Conservation (phyloP, 805 yeast genomes). For the Lachancea mirantina region DNA sequence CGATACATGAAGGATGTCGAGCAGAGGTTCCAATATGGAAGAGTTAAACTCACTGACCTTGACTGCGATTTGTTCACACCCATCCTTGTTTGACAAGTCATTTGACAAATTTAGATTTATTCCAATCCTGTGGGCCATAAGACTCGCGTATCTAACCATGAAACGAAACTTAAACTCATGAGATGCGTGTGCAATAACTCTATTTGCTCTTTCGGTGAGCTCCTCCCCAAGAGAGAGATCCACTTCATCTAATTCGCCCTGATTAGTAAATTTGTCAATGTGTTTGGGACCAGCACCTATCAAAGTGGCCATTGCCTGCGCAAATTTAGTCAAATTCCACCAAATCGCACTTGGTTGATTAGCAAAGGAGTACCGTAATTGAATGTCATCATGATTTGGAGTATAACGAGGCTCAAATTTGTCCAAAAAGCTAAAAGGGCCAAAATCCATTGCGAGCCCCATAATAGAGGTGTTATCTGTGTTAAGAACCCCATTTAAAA, state of each 20-base stretch:
- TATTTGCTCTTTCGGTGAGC: conserved; percentile 54
- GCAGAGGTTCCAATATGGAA: conserved; percentile 47
- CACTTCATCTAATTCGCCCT: conserved; percentile 34
- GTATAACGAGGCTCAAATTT: conserved; percentile 73
- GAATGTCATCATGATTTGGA: conserved; percentile 82
- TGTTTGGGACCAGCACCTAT: conserved; percentile 62
- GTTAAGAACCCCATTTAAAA: conserved; percentile 87
- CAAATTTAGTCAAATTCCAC: conserved; percentile 87
- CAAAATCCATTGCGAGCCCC: conserved; percentile 87
- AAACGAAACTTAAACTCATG: conserved; percentile 59
- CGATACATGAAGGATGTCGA: conserved; percentile 52
- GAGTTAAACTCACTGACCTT: conserved; percentile 17
- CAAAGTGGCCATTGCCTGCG: conserved; percentile 75
- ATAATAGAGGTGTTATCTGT: conserved; percentile 90
- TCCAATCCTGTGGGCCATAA: conserved; percentile 66
- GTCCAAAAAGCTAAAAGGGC: conserved; percentile 91
- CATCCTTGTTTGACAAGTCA: conserved; percentile 24
- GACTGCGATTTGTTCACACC: conserved; percentile 10
- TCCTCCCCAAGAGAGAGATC: conserved; percentile 44
- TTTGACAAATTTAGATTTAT: conserved; percentile 39
- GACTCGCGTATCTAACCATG: conserved; percentile 47
- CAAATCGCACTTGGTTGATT: conserved; percentile 82
- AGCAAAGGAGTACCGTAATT: conserved; percentile 65
- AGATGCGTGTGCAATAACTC: conserved; percentile 55
- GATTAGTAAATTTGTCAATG: conserved; percentile 33